Evolutionary conservation across 2,329 filamentous ascomycete genomes (phyloP), one percentile per base, ranked within the genome.

Genomic region (Pseudogymnoascus sp.): DNA sequence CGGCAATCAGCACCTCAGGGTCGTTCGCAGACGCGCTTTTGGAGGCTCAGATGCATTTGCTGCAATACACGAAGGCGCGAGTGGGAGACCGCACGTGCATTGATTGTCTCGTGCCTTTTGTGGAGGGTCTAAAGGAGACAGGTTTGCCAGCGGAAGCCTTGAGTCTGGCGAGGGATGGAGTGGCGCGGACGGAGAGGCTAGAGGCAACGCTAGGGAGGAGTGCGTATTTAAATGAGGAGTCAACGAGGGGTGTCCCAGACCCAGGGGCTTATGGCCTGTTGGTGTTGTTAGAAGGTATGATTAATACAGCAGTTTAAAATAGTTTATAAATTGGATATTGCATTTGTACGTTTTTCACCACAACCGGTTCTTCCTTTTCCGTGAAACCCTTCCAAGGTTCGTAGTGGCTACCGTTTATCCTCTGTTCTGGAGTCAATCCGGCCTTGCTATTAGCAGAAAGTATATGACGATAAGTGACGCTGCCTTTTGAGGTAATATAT

Each of bases 201-300:
- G 78, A 80, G 70, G 80, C 81, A 31, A 82, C 77, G 67, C 69
- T 84, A 56, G 81, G 81, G 29, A 73, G 81, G 65, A 80, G 79
- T 14, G 81, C 82, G 53, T 84, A 84, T 70, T 76, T 83, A 16
- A 79, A 78, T 61, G 78, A 61, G 76, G 76, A 68, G 76, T 75
- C 10, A 78, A 78, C 72, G 73, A 81, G 69, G 75, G 77, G 64
- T 6, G 80, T 83, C 5, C 80, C 81, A 8, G 82, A 84, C 75
- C 82, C 81, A 10, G 81, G 81, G 14, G 81, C 81, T 5, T 77
- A 81, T 68, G 82, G 81, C 13, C 71, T 84, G 42, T 76, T 78
- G 59, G 66, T 67, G 63, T 65, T 70, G 61, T 64, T 72, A 61
- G 64, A 69, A 33, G 70, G 68, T 4, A 37, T 69, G 47, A 26